These are phyloP conservation scores for Podila epigama DNA, from an alignment of 192 early-diverging fungal genomes.

Conservation along the genomic window DNA sequence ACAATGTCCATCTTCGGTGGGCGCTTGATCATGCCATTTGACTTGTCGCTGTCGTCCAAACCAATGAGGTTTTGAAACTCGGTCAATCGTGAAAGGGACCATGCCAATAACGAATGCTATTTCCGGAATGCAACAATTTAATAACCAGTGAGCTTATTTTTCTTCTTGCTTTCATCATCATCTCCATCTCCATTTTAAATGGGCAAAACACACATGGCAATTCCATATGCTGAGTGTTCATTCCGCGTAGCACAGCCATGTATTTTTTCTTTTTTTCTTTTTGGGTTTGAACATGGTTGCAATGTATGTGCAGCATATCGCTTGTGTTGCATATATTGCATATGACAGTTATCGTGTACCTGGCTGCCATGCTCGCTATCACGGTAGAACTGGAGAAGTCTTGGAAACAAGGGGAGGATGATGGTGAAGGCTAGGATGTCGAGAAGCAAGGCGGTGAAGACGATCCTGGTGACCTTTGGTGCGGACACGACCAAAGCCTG, in stretches of 20 bases:
- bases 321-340: too few species aligned
- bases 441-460: constrained; percentile 89
- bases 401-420: constrained; percentile 93
- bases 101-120: constrained; percentile 46
- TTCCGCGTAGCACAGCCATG: too few species aligned
- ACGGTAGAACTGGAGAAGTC: constrained; percentile 89
- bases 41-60: constrained; percentile 4
- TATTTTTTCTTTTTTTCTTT: too few species aligned
- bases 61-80: constrained; percentile 44
- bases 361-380: constrained; percentile 64
- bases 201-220: too few species aligned
- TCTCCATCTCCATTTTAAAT: too few species aligned
- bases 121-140: neutral
- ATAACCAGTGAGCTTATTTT: neutral
- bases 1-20: constrained; percentile 74
- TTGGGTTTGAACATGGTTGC: too few species aligned
- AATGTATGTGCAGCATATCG: too few species aligned
- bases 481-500: constrained; percentile 6
- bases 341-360: constrained; percentile 37
- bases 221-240: too few species aligned
- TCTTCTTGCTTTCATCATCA: neutral
- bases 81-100: constrained; percentile 38
- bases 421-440: constrained; percentile 98
- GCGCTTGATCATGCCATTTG: constrained; percentile 10
- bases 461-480: constrained; percentile 49